Evolutionary conservation across 805 yeast species (phyloP).

Genomic region (Cyberlindnera suaveolens): DNA sequence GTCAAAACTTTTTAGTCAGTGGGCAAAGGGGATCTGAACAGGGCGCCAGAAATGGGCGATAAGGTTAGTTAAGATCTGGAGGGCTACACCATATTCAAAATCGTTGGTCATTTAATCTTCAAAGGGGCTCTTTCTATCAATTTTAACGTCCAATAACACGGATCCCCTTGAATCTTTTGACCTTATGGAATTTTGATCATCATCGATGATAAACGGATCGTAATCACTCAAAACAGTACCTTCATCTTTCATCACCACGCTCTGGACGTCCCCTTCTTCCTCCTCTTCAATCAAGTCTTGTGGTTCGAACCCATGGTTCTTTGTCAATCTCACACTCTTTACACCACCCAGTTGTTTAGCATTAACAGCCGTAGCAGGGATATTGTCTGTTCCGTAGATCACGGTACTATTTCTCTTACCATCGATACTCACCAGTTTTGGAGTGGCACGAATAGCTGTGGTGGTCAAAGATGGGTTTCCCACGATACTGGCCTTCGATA

Average conservation of each 20-base stretch:
- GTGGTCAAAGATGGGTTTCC: slow-evolving; percentile 37
- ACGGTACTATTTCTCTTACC: neutral
- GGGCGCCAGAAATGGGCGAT: too few species aligned
- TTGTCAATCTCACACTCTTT: slow-evolving; percentile 16
- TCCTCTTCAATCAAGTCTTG: slow-evolving; percentile 17
- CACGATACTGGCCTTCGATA: slow-evolving; percentile 37
- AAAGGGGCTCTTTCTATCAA: slow-evolving; percentile 16
- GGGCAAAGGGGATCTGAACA: too few species aligned
- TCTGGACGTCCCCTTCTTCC: slow-evolving; percentile 8
- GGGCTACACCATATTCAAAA: too few species aligned
- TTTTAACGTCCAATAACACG: slow-evolving; percentile 22
- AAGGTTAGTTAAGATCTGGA: too few species aligned
- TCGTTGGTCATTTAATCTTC: slow-evolving; percentile 6
- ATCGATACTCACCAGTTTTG: slow-evolving; percentile 53
- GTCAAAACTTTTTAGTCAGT: too few species aligned
- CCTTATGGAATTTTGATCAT: slow-evolving; percentile 4
- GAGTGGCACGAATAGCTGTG: slow-evolving; percentile 74
- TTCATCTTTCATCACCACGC: slow-evolving; percentile 5
- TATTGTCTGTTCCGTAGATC: slow-evolving; percentile 9
- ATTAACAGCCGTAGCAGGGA: slow-evolving; percentile 20
- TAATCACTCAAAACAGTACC: slow-evolving; percentile 9
- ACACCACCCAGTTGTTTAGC: slow-evolving; percentile 23
- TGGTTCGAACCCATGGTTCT: slow-evolving; percentile 6
- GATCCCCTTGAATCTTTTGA: slow-evolving; percentile 17
- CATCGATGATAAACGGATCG: slow-evolving; percentile 24